Evolutionary conservation across 2,329 filamentous ascomycete genomes (phyloP).

Genomic region (Arthrobotrys musiformis): DNA sequence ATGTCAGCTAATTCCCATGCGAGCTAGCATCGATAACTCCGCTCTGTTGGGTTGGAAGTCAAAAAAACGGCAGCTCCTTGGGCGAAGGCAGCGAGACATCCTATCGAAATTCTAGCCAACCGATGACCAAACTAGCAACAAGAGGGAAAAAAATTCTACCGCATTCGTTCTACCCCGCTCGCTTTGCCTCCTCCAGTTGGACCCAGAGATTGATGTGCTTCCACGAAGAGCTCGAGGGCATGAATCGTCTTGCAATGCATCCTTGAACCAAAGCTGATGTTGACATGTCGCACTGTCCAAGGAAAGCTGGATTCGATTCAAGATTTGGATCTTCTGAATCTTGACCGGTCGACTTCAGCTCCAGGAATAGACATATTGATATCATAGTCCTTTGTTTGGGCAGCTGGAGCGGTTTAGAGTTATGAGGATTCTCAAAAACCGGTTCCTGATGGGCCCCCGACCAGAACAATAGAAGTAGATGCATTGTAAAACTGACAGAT

Average conservation of each 20-base stretch:
- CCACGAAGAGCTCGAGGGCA: constrained; percentile 1
- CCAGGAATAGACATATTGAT: constrained; percentile 49
- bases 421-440: constrained; percentile 28
- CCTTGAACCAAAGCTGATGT: constrained; percentile 33
- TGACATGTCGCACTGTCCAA: constrained; percentile 3
- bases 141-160: constrained; percentile 24
- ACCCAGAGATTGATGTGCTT: constrained; percentile 10
- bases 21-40: constrained; percentile 22
- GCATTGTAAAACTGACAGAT: constrained; percentile 39
- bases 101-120: constrained; percentile 30
- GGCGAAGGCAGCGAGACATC: constrained; percentile 36
- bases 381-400: constrained; percentile 33
- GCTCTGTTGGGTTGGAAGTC: constrained; percentile 29
- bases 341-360: constrained; percentile 19
- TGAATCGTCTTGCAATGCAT: constrained; percentile 39
- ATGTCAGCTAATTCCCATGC: constrained; percentile 1
- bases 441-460: constrained; percentile 19
- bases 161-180: constrained; percentile 50
- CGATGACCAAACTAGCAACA: constrained; percentile 22
- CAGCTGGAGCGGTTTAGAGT: background rate
- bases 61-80: constrained; percentile 39
- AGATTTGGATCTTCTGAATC: constrained; percentile 5
- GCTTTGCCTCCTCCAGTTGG: constrained; percentile 31
- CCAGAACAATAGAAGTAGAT: background rate
- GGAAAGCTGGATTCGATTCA: background rate